Evolutionary conservation across 169 alveolate species (phyloP), one percentile per base, ranked within the genome.

Genomic region (Besnoitia besnoiti): DNA sequence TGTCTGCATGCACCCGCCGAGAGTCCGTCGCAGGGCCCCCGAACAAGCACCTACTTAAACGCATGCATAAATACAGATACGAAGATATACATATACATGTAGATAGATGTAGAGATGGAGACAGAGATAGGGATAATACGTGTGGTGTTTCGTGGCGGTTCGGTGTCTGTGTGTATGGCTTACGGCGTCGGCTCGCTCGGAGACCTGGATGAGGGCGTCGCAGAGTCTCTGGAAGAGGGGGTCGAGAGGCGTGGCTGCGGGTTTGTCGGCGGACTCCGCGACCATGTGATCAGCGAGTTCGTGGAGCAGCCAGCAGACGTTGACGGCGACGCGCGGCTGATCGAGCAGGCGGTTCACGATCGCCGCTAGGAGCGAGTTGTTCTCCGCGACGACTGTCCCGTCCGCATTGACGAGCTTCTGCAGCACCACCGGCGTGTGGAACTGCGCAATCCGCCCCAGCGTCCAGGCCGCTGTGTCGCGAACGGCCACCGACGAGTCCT

Each of bases 401-500:
- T 33, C 93, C 85, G 93, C 95, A 94, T 35, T 94, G 94, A 97
- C 92, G 77, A 97, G 96, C 39, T 96, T 96, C 67, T 95, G 93
- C 42, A 97, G 96, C 61, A 95, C 97, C 44, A 93, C 85, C 40
- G 94, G 96, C 47, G 98, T 96, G 94, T 97, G 99, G 94, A 95
- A 97, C 50, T 96, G 96, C 33, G 98, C 98, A 39, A 97, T 97
- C 85, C 98, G 95, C 39, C 98, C 99, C 37, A 97, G 97, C 39
- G 99, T 97, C 99, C 99, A 97, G 47, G 99, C 99, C 1, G 98
- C 98, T n/a, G 98, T 97, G 96, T 97, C 99, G 55, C 98, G 96
- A 24, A 97, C 99, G 24, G 98, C 98, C 40, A 97, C 97, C n/a
- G 98, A 97, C 33, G 96, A 95, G 91, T 97, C 99, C 79, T 95